Evolutionary conservation across 352 stramenopile species (phyloP).

Genomic region (Achlya hypogyna): DNA sequence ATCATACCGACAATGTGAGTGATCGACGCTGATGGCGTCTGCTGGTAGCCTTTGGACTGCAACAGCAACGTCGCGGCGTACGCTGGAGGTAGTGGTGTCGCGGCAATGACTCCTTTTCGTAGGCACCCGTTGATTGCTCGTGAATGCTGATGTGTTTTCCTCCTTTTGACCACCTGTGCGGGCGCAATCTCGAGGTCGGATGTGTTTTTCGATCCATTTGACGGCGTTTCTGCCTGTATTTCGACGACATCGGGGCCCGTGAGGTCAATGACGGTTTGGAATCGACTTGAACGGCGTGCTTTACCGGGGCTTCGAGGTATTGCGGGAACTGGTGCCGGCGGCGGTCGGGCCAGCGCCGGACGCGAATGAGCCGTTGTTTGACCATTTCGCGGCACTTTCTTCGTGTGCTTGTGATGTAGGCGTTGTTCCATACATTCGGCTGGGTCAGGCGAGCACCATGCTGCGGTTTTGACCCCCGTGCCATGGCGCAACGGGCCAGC

Average conservation of each 20-base stretch:
- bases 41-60: background rate
- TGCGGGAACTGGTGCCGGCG: background rate
- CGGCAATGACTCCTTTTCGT: too few species aligned
- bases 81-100: background rate
- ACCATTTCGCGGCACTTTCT: background rate
- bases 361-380: background rate
- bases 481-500: background rate
- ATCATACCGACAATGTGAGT: background rate
- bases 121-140: too few species aligned
- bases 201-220: background rate
- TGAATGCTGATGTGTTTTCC: background rate
- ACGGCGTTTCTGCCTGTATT: slow-evolving; percentile 2
- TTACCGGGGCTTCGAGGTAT: background rate
- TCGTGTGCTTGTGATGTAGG: background rate
- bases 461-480: background rate
- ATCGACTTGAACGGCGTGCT: background rate
- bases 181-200: background rate
- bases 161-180: background rate
- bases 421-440: background rate
- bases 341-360: background rate
- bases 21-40: background rate
- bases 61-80: background rate
- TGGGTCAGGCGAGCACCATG: background rate
- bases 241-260: background rate
- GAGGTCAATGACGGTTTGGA: background rate